These are phyloP conservation scores for Acanthamoeba royreba DNA, from an alignment of 208 protist species.

Conservation along the genomic window DNA sequence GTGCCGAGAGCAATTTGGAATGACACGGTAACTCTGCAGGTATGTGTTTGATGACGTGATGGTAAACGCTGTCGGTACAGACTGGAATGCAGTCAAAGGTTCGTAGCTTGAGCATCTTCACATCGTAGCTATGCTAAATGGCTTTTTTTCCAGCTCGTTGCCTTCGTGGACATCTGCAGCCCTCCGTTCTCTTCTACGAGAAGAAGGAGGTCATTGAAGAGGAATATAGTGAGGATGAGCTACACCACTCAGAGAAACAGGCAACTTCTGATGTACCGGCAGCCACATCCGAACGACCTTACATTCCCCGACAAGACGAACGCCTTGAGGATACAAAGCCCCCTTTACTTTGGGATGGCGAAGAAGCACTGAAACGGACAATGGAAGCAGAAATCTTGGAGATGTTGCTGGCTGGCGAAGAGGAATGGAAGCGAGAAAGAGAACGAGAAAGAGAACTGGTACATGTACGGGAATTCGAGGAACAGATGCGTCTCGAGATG, in stretches of 20 bases:
- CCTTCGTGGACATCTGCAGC: background rate
- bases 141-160: background rate
- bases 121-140: background rate
- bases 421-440: background rate
- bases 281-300: too few relatives aligned
- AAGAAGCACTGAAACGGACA: background rate
- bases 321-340: background rate
- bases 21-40: too few relatives aligned
- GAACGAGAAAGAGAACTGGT: background rate
- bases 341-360: background rate
- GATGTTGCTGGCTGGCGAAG: background rate
- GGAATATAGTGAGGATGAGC: background rate
- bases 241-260: background rate
- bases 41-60: background rate
- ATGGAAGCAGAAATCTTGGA: background rate
- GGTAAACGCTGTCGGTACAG: background rate
- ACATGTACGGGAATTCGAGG: background rate
- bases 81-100: background rate
- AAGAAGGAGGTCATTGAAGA: background rate
- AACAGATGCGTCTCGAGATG: background rate
- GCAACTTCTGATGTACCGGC: too few relatives aligned
- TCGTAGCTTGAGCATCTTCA: background rate
- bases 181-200: conserved; percentile 5
- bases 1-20: background rate
- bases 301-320: too few relatives aligned